These are phyloP conservation scores for Phytophthora vignae DNA, from an alignment of 352 stramenopile species.

Conservation along the genomic window DNA sequence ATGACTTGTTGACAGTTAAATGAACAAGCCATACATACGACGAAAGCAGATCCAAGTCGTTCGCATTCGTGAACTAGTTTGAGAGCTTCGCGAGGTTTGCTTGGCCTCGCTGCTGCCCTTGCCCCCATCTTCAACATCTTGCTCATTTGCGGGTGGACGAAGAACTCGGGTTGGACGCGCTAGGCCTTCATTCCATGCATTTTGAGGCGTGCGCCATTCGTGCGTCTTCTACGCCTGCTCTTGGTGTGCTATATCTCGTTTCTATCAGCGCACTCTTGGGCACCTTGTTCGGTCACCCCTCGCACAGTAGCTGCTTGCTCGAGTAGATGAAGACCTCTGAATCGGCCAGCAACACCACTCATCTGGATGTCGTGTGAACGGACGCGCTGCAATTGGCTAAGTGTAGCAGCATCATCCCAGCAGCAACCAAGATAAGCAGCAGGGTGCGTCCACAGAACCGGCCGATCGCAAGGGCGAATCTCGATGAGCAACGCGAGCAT, in stretches of 20 bases:
- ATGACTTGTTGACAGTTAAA: background rate
- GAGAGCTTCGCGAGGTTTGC: background rate
- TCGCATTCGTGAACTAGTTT: background rate
- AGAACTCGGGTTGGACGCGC: too few species aligned
- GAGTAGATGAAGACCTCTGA: background rate
- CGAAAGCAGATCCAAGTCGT: background rate
- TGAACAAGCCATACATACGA: background rate
- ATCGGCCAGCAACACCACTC: too few species aligned
- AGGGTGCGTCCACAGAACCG: slow-evolving; percentile 87
- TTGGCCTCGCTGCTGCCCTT: background rate
- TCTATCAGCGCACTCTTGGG: background rate
- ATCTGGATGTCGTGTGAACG: too few species aligned
- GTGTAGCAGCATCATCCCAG: too few species aligned
- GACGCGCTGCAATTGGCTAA: too few species aligned
- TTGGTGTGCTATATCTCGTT: background rate
- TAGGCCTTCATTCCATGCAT: background rate
- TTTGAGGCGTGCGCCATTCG: background rate
- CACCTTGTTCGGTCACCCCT: background rate
- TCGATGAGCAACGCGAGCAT: slow-evolving; percentile 90
- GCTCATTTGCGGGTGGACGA: background rate
- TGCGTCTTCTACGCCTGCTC: background rate
- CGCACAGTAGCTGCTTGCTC: background rate
- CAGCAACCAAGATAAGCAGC: slow-evolving; percentile 24
- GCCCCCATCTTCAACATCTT: background rate
- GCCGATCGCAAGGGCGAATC: slow-evolving; percentile 70